Conservation (phyloP, 306 rosid species). For the Prunus mira region DNA sequence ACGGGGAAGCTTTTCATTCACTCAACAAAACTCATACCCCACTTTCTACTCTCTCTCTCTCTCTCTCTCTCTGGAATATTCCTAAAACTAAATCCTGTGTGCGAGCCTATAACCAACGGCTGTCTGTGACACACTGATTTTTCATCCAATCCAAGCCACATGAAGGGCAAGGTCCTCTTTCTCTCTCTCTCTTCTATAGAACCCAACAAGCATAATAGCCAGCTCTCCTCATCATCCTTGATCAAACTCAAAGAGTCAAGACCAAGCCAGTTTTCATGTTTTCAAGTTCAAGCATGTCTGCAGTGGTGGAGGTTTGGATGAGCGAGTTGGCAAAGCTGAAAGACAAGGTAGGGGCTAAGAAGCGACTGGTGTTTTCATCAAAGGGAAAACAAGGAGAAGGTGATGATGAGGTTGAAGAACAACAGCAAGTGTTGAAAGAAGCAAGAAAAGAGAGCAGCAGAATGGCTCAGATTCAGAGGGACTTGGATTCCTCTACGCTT, state of each 20-base stretch:
- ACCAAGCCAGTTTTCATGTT: not conserved
- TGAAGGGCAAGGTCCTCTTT: not conserved
- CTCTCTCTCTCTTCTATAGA: constrained; percentile 24
- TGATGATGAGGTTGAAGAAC: constrained; percentile 3
- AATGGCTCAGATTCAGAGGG: constrained; percentile 11
- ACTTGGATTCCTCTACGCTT: constrained; percentile 28
- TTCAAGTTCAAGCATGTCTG: constrained; percentile 42
- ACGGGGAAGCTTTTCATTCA: not conserved
- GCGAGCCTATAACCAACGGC: not conserved
- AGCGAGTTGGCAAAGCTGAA: constrained; percentile 59
- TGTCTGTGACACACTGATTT: not conserved
- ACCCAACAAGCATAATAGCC: not conserved
- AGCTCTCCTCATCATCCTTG: not conserved
- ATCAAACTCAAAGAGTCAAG: not conserved
- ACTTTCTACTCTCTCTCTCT: too few relatives aligned
- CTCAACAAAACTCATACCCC: not conserved
- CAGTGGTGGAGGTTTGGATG: constrained; percentile 60
- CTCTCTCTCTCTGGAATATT: too few relatives aligned
- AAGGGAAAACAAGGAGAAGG: constrained; percentile 36
- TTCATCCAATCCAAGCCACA: not conserved
- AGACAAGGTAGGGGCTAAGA: constrained; percentile 42
- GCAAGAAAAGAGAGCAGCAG: not conserved
- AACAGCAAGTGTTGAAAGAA: not conserved
- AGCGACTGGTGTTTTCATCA: constrained; percentile 17
- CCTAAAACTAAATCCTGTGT: not conserved